phyloP scores from a whole-genome alignment of 495 filamentous ascomycete genomes.

The Aspergillus asperescens region DNA sequence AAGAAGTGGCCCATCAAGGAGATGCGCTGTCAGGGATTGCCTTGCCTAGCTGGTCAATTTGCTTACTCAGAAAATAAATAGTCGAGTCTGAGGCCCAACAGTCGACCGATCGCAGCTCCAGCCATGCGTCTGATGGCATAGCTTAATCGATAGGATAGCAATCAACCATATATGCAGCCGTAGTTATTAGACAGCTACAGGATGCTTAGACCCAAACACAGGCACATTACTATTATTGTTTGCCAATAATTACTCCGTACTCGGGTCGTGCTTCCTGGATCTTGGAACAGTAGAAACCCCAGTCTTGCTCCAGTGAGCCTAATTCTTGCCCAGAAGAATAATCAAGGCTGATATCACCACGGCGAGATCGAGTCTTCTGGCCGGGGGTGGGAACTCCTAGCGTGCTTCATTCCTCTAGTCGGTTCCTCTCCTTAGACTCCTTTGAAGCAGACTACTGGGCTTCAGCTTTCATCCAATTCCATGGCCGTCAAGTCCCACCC shows the following conservation, averaged over 20 bases:
- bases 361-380: constrained; percentile 7
- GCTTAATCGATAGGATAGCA: constrained; percentile 6
- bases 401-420: constrained; percentile 19
- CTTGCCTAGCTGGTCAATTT: no score
- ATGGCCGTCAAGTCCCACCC: constrained; percentile 14
- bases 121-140: not conserved
- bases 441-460: not conserved
- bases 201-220: not conserved
- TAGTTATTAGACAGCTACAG: not conserved
- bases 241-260: constrained; percentile 1
- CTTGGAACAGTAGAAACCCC: no score
- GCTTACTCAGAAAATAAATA: no score
- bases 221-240: not conserved
- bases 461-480: constrained; percentile 6
- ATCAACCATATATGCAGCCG: not conserved
- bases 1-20: no score
- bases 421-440: not conserved
- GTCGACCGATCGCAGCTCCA: not conserved
- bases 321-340: no score
- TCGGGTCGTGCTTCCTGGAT: no score
- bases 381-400: constrained; percentile 27
- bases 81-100: no score
- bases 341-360: constrained; percentile 2
- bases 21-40: no score
- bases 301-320: no score